Evolutionary conservation across 768 basidiomycete species (phyloP), one percentile per base, ranked within the genome.

Genomic region (Leccinum longicurvipes): DNA sequence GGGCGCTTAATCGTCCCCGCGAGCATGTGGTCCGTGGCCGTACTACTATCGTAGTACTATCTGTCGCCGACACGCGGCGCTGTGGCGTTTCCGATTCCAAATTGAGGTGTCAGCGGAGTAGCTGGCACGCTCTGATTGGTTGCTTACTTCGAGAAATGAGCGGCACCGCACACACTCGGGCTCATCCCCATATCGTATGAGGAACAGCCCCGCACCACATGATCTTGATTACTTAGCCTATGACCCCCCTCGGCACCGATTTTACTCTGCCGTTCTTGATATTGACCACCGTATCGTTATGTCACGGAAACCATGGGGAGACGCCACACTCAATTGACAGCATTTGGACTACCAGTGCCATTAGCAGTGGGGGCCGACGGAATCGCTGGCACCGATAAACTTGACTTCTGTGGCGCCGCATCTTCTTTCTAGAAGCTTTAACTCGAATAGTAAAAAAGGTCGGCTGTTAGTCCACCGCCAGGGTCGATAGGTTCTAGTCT

Each of bases 391-490:
- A 36, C 23, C 21, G 23, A 19, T 8, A 5, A 27, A 1, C 7
- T 15, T 4, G 25, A 17, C 3, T 59, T 48, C 47, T 27, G 56
- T 47, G 57, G 57, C 34, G 54, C 34, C 48, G 2, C 47, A 24
- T 21, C 41, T 19, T 21, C 21, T 42, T 12, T 21, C 12, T 17
- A 11, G 41, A 21, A 42, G 21, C 19, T 23, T 21, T 21, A 21
- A 15, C 11, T 27, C 24, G 28, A 14, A 41, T 6, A 19, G n/a
- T 12, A 25, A n/a, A 23, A 31, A 57, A 42, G 11, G 27, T 3
- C 14, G 19, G 23, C n/a, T 15, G 15, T 9, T 51, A 45, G 49
- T 31, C n/a, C 31, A 46, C n/a, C 28, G 21, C 29, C 31, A 59
- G 57, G 47, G 58, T 49, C 27, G 47, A 49, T 15, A 23, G 29